Base-by-base conservation (phyloP, 208 protist species). In the Trypanosoma platydactyli region DNA sequence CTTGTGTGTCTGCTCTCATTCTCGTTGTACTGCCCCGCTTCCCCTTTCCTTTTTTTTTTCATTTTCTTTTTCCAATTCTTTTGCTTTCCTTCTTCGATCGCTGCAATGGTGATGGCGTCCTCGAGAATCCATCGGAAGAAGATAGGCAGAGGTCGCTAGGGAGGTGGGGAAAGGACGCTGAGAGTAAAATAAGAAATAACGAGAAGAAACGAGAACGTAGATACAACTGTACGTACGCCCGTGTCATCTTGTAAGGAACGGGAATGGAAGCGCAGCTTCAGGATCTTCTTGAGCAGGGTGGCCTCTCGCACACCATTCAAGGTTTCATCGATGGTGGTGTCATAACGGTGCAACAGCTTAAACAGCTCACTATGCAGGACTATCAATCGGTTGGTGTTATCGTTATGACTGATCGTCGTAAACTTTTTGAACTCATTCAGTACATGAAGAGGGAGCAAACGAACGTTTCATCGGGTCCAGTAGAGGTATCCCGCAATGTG, bases 361-460 rank as follows among this genome's bases (percentile, higher is more conserved):
- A 89, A 67, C 80, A 87, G 75, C 85, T 97, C 46, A 94, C 85
- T 11, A 92, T 95, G 89, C 89, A 95, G 64, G 89, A 96, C 65
- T 97, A 96, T 68, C 80, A 92, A 61, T 89, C 86, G 29, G 82
- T 97, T 55, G 93, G 93, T 48, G 80, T 96, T 52, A 89, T 89
- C 63, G 85, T 89, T 55, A 96, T 96, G 88, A 81, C 81, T 1
- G 93, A 97, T 77, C 86, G 89, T 27, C 81, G 91, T 7, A 96
- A 96, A 73, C 83, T 97, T 15, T 97, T 97, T 66, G 90, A 96
- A 66, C 79, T 97, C 24, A 97, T 97, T 61, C 91, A 96, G 65
- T 83, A 80, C 25, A 77, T 97, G 54, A 96, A 95, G 77, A 79
- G 88, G 52, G 90, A 91, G 40, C 79, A 82, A 55, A 52, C 77